Evolutionary conservation across 208 protist species (phyloP).

Genomic region (Trypanosoma avium): DNA sequence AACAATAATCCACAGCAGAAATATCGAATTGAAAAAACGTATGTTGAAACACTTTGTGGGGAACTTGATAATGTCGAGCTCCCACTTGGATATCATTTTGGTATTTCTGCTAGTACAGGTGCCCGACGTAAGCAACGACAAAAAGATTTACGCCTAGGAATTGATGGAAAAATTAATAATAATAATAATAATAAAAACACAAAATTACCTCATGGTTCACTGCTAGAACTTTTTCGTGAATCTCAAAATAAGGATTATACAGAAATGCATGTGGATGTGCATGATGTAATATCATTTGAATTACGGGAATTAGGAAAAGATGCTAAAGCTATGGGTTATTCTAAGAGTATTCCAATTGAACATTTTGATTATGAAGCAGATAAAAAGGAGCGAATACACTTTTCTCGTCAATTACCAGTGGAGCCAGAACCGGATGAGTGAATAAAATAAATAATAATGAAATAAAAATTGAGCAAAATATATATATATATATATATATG

Average conservation of each 20-base stretch:
- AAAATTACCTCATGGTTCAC: slow-evolving; percentile 21
- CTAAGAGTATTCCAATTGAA: slow-evolving; percentile 72
- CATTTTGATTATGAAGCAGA: slow-evolving; percentile 77
- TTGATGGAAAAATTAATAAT: no score
- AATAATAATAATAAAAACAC: slow-evolving; percentile 11
- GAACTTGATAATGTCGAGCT: slow-evolving; percentile 67
- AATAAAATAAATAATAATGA: not conserved
- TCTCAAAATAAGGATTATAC: slow-evolving; percentile 19
- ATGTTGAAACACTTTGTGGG: slow-evolving; percentile 71
- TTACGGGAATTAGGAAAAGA: slow-evolving; percentile 71
- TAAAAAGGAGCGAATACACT: slow-evolving; percentile 59
- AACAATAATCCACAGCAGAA: slow-evolving; percentile 16
- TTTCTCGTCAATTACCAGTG: slow-evolving; percentile 67
- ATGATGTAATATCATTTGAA: slow-evolving; percentile 70
- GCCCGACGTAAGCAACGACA: slow-evolving; percentile 12
- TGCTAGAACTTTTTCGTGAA: slow-evolving; percentile 9
- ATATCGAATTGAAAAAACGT: slow-evolving; percentile 42
- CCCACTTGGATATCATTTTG: slow-evolving; percentile 71
- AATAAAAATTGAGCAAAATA: not conserved
- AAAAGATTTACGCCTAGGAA: no score
- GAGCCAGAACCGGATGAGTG: slow-evolving; percentile 40
- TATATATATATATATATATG: not conserved
- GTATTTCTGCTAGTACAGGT: slow-evolving; percentile 73
- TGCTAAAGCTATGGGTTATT: slow-evolving; percentile 73
- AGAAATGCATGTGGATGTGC: slow-evolving; percentile 70